These are phyloP conservation scores for Echinochloa phyllopogon DNA, from an alignment of 176 grass and related monocot genomes.

Conservation along the genomic window DNA sequence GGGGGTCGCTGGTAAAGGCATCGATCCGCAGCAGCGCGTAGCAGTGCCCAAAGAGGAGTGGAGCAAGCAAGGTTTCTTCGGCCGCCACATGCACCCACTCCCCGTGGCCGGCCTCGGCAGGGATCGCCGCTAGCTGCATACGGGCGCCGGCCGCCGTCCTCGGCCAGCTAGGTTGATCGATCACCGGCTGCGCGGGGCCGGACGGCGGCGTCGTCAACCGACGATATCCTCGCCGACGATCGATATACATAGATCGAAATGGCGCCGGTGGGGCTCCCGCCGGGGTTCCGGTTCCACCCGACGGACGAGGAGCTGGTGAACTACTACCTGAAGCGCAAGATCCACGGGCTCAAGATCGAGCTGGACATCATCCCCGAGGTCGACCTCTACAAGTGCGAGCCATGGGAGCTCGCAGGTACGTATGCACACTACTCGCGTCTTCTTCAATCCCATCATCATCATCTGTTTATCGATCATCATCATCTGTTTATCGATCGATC, in stretches of 20 bases:
- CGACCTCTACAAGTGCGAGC: conserved; percentile 98
- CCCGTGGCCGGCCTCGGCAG: background rate
- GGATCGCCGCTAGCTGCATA: background rate
- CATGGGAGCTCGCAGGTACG: conserved; percentile 98
- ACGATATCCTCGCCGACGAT: background rate
- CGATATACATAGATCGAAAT: conserved; percentile 9
- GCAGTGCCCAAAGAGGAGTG: conserved; percentile 49
- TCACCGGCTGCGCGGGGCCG: background rate
- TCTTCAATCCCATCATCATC: background rate
- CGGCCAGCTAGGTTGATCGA: background rate
- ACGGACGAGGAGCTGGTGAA: conserved; percentile 96
- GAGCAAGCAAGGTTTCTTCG: conserved; percentile 67
- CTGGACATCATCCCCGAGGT: conserved; percentile 99
- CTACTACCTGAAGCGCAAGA: conserved; percentile 99
- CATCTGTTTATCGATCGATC: too few relatives aligned
- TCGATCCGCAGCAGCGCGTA: conserved; percentile 42
- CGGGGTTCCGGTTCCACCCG: conserved; percentile 94
- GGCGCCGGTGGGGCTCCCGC: conserved; percentile 95
- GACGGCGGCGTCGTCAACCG: background rate
- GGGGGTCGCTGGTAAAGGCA: conserved; percentile 58
- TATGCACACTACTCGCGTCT: background rate
- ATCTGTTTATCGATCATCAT: too few relatives aligned
- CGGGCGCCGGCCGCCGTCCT: background rate
- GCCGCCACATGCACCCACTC: background rate
- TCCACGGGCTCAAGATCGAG: conserved; percentile 91